Conservation (phyloP, 2,329 filamentous ascomycete genomes). For the Microdochium nivale region DNA sequence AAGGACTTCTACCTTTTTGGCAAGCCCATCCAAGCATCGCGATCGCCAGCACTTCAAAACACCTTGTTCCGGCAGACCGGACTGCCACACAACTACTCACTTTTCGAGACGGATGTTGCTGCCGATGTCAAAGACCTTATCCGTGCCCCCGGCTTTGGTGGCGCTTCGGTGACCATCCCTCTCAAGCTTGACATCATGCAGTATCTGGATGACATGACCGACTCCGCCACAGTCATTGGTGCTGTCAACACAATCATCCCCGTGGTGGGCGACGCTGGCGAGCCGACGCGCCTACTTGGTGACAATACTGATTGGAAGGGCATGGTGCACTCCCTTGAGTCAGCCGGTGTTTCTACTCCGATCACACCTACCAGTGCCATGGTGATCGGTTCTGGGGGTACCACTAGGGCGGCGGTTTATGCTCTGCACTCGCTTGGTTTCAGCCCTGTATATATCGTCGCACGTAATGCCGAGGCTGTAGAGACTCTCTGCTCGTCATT, state of each 20-base stretch:
- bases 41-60: slow-evolving; percentile 87
- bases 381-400: slow-evolving; percentile 87
- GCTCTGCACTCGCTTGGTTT: slow-evolving; percentile 78
- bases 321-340: slow-evolving; percentile 72
- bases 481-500: slow-evolving; percentile 62
- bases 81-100: slow-evolving; percentile 74
- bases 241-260: slow-evolving; percentile 92
- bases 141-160: slow-evolving; percentile 68
- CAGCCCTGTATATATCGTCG: slow-evolving; percentile 78
- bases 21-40: slow-evolving; percentile 70
- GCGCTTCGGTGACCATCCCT: slow-evolving; percentile 91
- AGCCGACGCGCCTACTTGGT: slow-evolving; percentile 55
- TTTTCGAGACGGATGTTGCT: slow-evolving; percentile 63
- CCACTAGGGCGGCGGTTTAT: slow-evolving; percentile 83
- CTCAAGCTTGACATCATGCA: slow-evolving; percentile 84
- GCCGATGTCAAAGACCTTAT: slow-evolving; percentile 57
- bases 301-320: slow-evolving; percentile 96
- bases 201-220: slow-evolving; percentile 70
- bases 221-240: slow-evolving; percentile 74
- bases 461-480: slow-evolving; percentile 64
- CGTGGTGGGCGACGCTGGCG: slow-evolving; percentile 26
- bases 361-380: slow-evolving; percentile 48
- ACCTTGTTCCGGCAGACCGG: slow-evolving; percentile 67
- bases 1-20: slow-evolving; percentile 85
- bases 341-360: slow-evolving; percentile 49